Base-by-base conservation (phyloP, 495 filamentous ascomycete species). In the Terfezia boudieri region DNA sequence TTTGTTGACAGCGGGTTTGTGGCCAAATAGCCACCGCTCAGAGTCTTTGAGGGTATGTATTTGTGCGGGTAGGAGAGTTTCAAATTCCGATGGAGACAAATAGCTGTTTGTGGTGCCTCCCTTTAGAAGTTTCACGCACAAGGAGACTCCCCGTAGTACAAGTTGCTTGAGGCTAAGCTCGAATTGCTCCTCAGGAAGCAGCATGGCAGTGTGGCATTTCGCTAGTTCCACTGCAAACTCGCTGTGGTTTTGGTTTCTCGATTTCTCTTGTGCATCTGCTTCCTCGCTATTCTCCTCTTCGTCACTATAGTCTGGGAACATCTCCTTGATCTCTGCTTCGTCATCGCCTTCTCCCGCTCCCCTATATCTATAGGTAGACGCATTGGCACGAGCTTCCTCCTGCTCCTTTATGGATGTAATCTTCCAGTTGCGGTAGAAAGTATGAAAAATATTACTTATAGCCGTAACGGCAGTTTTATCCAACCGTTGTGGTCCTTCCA, bases 291-390 rank as follows among this genome's bases (percentile, higher is more conserved):
- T 58, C 7, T 67, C 67, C 2, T 67, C 58, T 0, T 66, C 68
- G 8, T 70, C 71, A 16, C 84, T 80, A 55, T 79, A 90, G 14
- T 74, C 76, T 7, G 89, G 88, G 67, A 98, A 96, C 37, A 95
- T 71, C 54, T 79, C 71, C 20, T 79, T 68, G 37, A 94, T 76
- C 48, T 87, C 85, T 52, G 81, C 73, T 61, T 86, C 78, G 52
- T 84, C 80, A n/a, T 76, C 73, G 57, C 83, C 82, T 53, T 87
- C 80, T 56, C 77, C 74, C 38, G 86, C 83, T 16, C 87, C 89
- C 58, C 75, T 75, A 67, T 86, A 94, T 11, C 77, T 79, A 66
- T 89, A 99, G 22, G 89, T 62, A 50, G 85, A 82, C 12, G 71
- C 75, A 58, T 82, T 84, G 20, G 75, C 71, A 10, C 83, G 77